Evolutionary conservation across 2,329 filamentous ascomycete genomes (phyloP).

Genomic region (Monilinia fructicola): DNA sequence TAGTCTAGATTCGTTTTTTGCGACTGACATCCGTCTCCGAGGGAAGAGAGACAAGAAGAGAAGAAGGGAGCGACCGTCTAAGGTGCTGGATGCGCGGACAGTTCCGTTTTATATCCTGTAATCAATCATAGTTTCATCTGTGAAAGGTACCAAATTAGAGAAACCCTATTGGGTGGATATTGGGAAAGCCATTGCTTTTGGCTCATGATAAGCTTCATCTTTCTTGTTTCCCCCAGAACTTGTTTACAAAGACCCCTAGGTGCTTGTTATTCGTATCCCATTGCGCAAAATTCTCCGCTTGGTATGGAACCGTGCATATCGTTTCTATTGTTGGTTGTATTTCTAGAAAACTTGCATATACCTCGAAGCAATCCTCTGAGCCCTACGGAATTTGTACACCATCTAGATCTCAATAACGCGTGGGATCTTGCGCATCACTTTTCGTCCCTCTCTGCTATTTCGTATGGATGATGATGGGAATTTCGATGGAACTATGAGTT

Average conservation of each 20-base stretch:
- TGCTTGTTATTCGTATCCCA: background rate
- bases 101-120: conserved; percentile 4
- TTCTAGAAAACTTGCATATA: conserved; percentile 16
- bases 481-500: conserved; percentile 22
- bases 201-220: background rate
- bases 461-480: conserved; percentile 14
- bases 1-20: background rate
- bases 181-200: background rate
- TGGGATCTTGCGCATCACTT: conserved; percentile 7
- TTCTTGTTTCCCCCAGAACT: conserved; percentile 5
- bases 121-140: conserved; percentile 4
- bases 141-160: background rate
- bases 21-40: background rate
- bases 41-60: background rate
- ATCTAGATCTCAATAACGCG: conserved; percentile 5
- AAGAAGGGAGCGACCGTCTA: background rate
- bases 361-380: background rate
- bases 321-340: conserved; percentile 7
- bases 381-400: background rate
- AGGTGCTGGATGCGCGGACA: background rate
- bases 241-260: background rate
- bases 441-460: background rate
- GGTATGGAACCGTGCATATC: conserved; percentile 7
- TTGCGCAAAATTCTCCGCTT: conserved; percentile 6
- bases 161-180: background rate